Evolutionary conservation across 768 basidiomycete genomes (phyloP), one percentile per base, ranked within the genome.

Genomic region (Solioccasus polychromus): DNA sequence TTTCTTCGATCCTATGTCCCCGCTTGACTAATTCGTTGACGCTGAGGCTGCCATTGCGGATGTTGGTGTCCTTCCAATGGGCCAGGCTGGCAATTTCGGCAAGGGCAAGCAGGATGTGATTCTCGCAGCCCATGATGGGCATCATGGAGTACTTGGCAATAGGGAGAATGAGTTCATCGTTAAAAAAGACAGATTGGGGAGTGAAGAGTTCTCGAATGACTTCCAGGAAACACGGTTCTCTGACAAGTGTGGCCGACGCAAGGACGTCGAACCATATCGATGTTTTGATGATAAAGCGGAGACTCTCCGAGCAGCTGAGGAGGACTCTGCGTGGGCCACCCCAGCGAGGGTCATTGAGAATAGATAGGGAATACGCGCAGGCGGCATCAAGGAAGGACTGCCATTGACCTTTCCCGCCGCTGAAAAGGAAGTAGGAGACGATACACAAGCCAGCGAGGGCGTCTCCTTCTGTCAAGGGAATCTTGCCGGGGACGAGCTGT

Each of bases 241-340:
- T 55, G 50, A 74, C 70, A n/a, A 77, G 80, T n/a, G 88, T 87
- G 40, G 84, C 76, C 1, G 83, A 80, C 7, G 86, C 88, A 41
- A 91, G 74, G 28, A 91, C 86, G 61, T 92, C 89, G 62, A 91
- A 89, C 89, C 89, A 92, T 44, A 91, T 81, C 14, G 85, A 80
- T 22, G 88, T 85, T 64, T 88, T 88, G 67, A 90, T 75, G 60
- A 91, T 82, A 65, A 90, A 90, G 29, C 68, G 77, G 62, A 70
- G 74, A 67, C 70, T 79, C 71, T 71, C 74, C 18, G 59, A 52
- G 53, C 76, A 80, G 14, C 50, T 45, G 26, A 69, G 47, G 11
- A 87, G 71, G 7, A 74, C 73, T 38, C 72, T 70, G 42, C 68
- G 66, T 8, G 76, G 71, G 20, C 72, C 70, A 25, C 56, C 55